Evolutionary conservation across 2,329 filamentous ascomycete genomes (phyloP), one percentile per base, ranked within the genome.

Genomic region (Calonectria leucothoes): DNA sequence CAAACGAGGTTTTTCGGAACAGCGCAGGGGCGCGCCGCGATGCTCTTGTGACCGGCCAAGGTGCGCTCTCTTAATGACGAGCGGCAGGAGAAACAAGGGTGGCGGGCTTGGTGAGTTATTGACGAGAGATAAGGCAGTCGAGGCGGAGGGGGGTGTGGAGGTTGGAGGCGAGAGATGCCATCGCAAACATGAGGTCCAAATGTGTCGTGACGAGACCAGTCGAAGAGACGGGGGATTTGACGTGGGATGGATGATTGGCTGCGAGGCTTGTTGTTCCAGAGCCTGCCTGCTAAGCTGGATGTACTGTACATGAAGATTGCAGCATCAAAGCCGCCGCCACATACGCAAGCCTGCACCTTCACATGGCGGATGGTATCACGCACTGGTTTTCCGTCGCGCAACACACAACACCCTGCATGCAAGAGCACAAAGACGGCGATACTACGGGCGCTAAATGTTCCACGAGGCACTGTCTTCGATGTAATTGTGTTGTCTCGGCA

Each of bases 171-270:
- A 20, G 31, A 49, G 61, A 63, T 42, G 55, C 27, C 39, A 48
- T 64, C 61, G 49, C 31, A 25, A 29, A 15, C 11, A 14, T 17
- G n/a, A 64, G 25, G 15, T n/a, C 33, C 33, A 52, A 57, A 23
- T n/a, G 51, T 11, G 35, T 39, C 25, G 33, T 48, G 51, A 59
- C 25, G 39, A 59, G 61, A 33, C 49, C 51, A 70, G 49, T 66
- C 14, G 61, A 70, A 49, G 49, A 61, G 49, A 23, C 12, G 29
- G 23, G 35, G 45, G 23, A 39, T 52, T 67, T 66, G 61, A 20
- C 52, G 61, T 59, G 61, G 52, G 39, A 25, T 52, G 55, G n/a
- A 64, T 68, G 70, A 65, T 69, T 69, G 65, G 70, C 17, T 39
- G n/a, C 29, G 45, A n/a, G 27, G 37, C n/a, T 31, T 51, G 37